Conservation (phyloP, 495 filamentous ascomycete genomes). For the Pseudotulostoma volvatum region DNA sequence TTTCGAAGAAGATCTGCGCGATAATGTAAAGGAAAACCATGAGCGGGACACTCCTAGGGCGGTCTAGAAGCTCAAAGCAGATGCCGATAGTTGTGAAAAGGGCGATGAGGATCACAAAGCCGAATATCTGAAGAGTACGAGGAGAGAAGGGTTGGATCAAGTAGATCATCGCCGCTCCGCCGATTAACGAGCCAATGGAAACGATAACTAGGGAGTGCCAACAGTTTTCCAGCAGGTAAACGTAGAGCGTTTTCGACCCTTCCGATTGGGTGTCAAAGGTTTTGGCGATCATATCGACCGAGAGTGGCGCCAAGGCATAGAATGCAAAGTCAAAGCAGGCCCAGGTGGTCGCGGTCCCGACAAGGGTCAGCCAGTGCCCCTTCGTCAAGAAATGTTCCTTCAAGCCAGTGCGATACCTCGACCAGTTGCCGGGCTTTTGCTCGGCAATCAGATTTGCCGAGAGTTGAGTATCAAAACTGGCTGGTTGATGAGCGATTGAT, state of each 20-base stretch:
- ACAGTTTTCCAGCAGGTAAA: constrained; percentile 24
- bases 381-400: constrained; percentile 15
- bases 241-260: constrained; percentile 15
- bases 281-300: constrained; percentile 25
- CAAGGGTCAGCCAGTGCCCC: constrained; percentile 20
- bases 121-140: constrained; percentile 29
- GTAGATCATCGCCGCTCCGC: constrained; percentile 28
- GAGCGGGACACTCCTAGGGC: constrained; percentile 17
- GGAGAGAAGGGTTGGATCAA: constrained; percentile 31
- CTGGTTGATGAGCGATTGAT: background rate
- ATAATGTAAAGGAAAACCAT: constrained; percentile 41
- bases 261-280: constrained; percentile 14
- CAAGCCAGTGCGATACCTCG: constrained; percentile 8
- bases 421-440: constrained; percentile 6
- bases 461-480: background rate
- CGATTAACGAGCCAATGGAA: constrained; percentile 33
- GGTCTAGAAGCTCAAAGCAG: constrained; percentile 17
- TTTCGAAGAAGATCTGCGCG: constrained; percentile 45
- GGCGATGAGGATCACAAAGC: constrained; percentile 29
- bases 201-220: constrained; percentile 24
- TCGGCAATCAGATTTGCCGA: no score
- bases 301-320: constrained; percentile 27
- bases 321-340: constrained; percentile 27
- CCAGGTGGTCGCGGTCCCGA: constrained; percentile 23
- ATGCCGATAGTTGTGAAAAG: constrained; percentile 34